phyloP scores from a whole-genome alignment of 2,329 filamentous ascomycete species.

The Fusarium clavum region DNA sequence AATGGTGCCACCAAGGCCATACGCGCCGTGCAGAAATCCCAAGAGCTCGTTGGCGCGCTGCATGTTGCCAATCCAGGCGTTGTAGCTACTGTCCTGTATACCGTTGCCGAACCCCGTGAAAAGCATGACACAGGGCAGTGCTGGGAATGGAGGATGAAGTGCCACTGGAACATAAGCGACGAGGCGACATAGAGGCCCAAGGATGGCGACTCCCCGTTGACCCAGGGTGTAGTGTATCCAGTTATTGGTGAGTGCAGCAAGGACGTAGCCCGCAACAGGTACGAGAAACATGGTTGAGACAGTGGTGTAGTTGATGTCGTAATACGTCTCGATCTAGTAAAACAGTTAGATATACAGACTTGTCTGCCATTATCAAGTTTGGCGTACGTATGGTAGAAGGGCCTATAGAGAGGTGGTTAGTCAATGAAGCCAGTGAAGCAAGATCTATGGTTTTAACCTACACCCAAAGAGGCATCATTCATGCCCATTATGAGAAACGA shows the following conservation, averaged over 20 bases:
- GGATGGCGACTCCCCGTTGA: constrained; percentile 76
- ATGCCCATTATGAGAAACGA: constrained; percentile 74
- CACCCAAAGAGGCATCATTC: constrained; percentile 75
- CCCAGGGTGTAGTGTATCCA: constrained; percentile 72
- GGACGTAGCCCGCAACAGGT: constrained; percentile 73
- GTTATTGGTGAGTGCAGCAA: constrained; percentile 73
- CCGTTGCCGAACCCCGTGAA: constrained; percentile 79
- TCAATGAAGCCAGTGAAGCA: not conserved
- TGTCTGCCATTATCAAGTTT: not conserved
- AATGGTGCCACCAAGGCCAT: constrained; percentile 77
- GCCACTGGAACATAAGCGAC: constrained; percentile 73
- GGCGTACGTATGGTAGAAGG: constrained; percentile 60
- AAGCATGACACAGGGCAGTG: constrained; percentile 72
- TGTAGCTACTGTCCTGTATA: constrained; percentile 70
- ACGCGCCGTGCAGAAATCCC: constrained; percentile 78
- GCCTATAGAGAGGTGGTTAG: constrained; percentile 51
- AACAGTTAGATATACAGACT: not conserved
- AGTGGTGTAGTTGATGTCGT: constrained; percentile 69
- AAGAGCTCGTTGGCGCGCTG: constrained; percentile 77
- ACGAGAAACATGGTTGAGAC: constrained; percentile 76
- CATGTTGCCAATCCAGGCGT: constrained; percentile 77
- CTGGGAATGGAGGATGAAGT: constrained; percentile 76
- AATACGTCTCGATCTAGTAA: constrained; percentile 59
- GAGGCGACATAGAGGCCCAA: constrained; percentile 72
- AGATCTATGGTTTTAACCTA: constrained; percentile 51